Conservation (phyloP, 305 asterid species). For the Fraxinus dipetala region DNA sequence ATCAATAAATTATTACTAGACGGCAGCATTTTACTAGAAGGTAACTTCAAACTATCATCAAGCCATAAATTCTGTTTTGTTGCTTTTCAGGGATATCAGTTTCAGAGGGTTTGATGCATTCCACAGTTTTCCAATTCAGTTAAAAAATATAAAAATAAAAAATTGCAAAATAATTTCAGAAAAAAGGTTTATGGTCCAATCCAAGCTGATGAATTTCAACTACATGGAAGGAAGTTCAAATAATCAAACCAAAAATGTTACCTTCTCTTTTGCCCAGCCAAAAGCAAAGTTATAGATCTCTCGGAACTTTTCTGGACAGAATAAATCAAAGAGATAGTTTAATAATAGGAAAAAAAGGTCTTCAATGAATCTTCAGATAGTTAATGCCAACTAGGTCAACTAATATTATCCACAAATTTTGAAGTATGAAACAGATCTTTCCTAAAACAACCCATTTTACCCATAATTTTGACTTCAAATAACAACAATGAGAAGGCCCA, state of each 20-base stretch:
- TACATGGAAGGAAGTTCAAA: conserved; percentile 1
- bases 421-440: conserved; percentile 1
- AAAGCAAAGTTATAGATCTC: conserved; percentile 95
- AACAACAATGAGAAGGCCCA: background rate
- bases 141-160: background rate
- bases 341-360: background rate
- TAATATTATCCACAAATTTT: background rate
- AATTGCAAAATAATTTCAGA: background rate
- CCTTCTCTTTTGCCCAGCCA: conserved; percentile 99
- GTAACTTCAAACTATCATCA: background rate
- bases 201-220: conserved; percentile 10
- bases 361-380: background rate
- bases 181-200: background rate
- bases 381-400: conserved; percentile 5
- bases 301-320: conserved; percentile 68
- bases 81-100: background rate
- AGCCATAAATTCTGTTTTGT: background rate
- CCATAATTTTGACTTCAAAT: background rate
- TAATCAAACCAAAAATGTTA: conserved; percentile 26
- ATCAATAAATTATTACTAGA: background rate
- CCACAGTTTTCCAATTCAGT: background rate
- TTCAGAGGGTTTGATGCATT: background rate
- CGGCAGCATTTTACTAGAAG: background rate
- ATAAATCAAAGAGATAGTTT: conserved; percentile 17
- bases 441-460: background rate